Base-by-base conservation (phyloP, 345 rosid species). In the Camelina sativa region DNA sequence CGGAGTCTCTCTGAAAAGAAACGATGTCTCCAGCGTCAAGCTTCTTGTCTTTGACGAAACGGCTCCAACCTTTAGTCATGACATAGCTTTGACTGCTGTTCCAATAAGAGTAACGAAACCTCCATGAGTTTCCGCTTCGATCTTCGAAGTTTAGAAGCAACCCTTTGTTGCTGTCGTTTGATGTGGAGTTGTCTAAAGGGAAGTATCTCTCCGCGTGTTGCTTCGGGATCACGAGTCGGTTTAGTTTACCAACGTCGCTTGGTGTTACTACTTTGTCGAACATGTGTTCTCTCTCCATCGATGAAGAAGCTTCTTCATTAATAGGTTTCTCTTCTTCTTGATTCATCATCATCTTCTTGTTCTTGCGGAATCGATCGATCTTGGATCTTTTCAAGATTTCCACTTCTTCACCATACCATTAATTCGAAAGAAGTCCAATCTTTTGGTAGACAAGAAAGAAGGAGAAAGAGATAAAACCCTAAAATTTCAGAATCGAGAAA, bases 41-140 rank as follows among this genome's bases (percentile, higher is more conserved):
- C 77, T 88, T 91, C 85, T 93, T 93, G 52, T 93, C 98, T 87
- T 93, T 91, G 17, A 94, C 98, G 46, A 93, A 93, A n/a, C 94
- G 91, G 79, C 96, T 93, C 97, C 98, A 91, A 3, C 97, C 98
- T 80, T 91, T 93, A 8, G 97, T 93, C 97, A 93, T 93, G 11
- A 91, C 97, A 68, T 93, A 93, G 84, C 98, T 93, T 83, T 93
- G 98, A 82, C 97, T 93, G 73, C 96, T 91, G 71, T 86, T 91
- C 97, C 97, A 91, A 79, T 91, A 95, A 12, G 97, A 95, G 84
- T 95, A 91, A 44, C 96, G 81, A 76, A 93, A 93, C 66, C 91
- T 79, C 98, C 96, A 91, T 7, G 86, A 74, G 76, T 88, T 91
- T 19, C 95, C 97, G 38, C 72, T 82, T 34, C 82, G 79, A 78